A percentile compares a stretch with the other conserved stretches of the same genome.
These are phyloP conservation scores for Tilletiopsis washingtonensis DNA, from an alignment of 1,284 basidiomycete species.

Conservation along the genomic window DNA sequence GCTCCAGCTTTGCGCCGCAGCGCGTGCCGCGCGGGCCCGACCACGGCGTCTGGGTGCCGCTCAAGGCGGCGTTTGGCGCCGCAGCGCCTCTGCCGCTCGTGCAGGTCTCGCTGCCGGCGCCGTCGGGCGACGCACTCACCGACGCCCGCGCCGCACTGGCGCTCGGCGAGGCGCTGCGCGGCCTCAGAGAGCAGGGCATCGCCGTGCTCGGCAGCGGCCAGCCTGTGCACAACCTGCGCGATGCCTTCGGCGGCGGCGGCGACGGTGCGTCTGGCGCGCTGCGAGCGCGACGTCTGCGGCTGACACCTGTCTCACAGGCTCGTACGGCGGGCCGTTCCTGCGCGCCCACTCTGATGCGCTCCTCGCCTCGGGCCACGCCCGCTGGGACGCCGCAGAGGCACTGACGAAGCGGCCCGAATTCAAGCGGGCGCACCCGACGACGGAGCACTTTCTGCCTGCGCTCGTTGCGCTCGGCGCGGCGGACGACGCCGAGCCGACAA, in stretches of 20 bases:
- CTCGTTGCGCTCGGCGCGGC: constrained; percentile 7
- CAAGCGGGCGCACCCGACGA: constrained; percentile 3
- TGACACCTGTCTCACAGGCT: too few species aligned
- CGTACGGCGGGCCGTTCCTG: too few species aligned
- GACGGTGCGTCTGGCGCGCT: too few species aligned
- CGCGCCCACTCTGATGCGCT: too few species aligned
- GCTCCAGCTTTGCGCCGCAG: constrained; percentile 24
- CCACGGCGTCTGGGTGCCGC: constrained; percentile 52
- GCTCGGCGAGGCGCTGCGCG: constrained; percentile 48
- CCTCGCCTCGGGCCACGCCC: not conserved
- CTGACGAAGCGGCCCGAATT: not conserved
- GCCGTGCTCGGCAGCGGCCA: constrained; percentile 30
- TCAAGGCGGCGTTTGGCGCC: constrained; percentile 48
- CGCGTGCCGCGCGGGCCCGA: constrained; percentile 48
- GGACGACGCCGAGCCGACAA: not conserved
- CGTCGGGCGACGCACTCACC: constrained; percentile 11
- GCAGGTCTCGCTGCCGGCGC: constrained; percentile 50
- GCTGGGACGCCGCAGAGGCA: constrained; percentile 2
- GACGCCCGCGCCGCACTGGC: constrained; percentile 42
- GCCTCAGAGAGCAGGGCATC: constrained; percentile 38
- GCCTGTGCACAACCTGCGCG: constrained; percentile 36
- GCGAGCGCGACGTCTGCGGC: too few species aligned
- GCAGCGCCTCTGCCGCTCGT: constrained; percentile 47
- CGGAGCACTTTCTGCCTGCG: constrained; percentile 6
- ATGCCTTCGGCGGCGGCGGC: constrained; percentile 9